Evolutionary conservation across 163 green algal species (phyloP), one percentile per base, ranked within the genome.

Genomic region (Scenedesmus sp.): DNA sequence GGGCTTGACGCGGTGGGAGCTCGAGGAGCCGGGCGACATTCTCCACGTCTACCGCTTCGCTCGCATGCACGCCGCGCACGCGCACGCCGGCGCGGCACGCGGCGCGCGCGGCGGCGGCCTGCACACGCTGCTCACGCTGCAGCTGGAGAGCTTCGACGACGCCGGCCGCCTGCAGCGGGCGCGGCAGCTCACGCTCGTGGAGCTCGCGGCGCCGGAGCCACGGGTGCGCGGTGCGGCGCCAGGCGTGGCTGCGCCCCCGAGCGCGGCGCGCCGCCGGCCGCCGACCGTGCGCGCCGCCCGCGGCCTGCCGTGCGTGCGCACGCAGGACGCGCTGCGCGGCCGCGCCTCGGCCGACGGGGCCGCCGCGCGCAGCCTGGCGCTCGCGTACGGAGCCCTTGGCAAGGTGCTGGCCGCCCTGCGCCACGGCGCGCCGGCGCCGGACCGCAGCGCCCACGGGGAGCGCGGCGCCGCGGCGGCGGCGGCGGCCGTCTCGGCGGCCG

Each of bases 141-240:
- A 82, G 76, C 64, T 86, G 39, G 48, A 84, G 57, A 71, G 69
- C 58, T 65, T 58, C 47, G 44, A 53, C 18, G 51, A 31, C 15
- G 51, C 39, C 20, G 24, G 42, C 9, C 45, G 34, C 9, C 48
- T 67, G 28, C n/a, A 70, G 28, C 28, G 10, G 22, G 33, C 26
- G 14, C 45, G 33, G 3, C 26, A 20, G 15, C 24, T 86, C 2
- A 74, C 80, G 1, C 86, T 86, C 75, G 80, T 86, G 31, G 80
- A 86, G 69, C 77, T 86, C 18, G 65, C 80, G 34, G 80, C 75
- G 34, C 74, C 80, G 39, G 80, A 86, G 42, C 57, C 44, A 51
- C 86, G 86, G 80, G 80, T 75, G 63, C 10, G 24, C n/a, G n/a
- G n/a, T n/a, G n/a, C n/a, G n/a, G n/a, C n/a, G n/a, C n/a, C n/a